Evolutionary conservation across 2,329 filamentous ascomycete genomes (phyloP).

Genomic region (Scleromitrula shiraiana): DNA sequence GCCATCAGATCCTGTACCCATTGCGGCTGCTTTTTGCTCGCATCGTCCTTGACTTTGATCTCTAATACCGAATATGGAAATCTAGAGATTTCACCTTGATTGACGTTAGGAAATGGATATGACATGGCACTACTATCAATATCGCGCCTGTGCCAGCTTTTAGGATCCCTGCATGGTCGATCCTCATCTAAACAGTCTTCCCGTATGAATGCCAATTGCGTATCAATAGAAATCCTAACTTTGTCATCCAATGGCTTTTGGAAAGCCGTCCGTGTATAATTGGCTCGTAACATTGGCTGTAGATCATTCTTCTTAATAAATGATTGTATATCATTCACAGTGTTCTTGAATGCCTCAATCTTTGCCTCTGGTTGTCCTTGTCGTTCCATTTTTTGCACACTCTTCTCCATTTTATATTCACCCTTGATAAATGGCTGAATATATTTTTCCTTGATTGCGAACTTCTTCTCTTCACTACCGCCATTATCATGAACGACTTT

Average conservation of each 20-base stretch:
- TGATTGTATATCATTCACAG: constrained; percentile 67
- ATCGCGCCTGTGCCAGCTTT: constrained; percentile 84
- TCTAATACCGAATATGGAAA: constrained; percentile 91
- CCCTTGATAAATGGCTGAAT: constrained; percentile 79
- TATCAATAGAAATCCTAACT: constrained; percentile 88
- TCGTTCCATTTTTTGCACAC: constrained; percentile 75
- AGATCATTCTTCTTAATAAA: constrained; percentile 73
- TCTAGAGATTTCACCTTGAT: constrained; percentile 81
- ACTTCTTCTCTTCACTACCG: constrained; percentile 68
- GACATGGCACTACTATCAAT: constrained; percentile 77
- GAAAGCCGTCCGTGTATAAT: constrained; percentile 91
- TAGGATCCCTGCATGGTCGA: constrained; percentile 80
- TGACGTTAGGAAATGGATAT: constrained; percentile 80
- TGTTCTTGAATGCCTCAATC: constrained; percentile 60
- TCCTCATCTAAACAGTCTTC: constrained; percentile 69
- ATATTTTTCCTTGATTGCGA: constrained; percentile 91
- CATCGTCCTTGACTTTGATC: constrained; percentile 73
- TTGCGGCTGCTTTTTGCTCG: constrained; percentile 58
- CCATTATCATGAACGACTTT: constrained; percentile 76
- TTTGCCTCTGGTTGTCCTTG: constrained; percentile 59
- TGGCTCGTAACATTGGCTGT: constrained; percentile 79
- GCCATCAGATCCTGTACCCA: constrained; percentile 91
- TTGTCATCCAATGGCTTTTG: constrained; percentile 90
- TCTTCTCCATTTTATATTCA: constrained; percentile 88
- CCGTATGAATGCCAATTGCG: constrained; percentile 79